Evolutionary conservation across 805 yeast genomes (phyloP).

Genomic region (Saccharomyces paradoxus): DNA sequence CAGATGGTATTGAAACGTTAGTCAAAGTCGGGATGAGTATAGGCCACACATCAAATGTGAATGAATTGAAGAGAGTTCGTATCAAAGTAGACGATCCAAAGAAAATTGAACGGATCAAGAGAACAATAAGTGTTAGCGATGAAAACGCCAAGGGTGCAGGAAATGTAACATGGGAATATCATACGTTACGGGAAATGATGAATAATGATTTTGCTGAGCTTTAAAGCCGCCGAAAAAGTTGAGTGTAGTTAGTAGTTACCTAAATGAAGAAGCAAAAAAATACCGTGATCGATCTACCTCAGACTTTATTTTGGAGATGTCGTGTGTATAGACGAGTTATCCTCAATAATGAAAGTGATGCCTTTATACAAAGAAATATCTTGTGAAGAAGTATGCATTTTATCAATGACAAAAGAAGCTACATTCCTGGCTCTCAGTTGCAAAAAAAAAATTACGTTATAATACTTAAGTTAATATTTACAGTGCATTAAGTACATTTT

Average conservation of each 20-base stretch:
- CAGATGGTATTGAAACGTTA: constrained; percentile 66
- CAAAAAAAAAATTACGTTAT: neutral
- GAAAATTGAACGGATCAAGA: constrained; percentile 23
- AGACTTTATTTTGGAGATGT: neutral
- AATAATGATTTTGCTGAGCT: constrained; percentile 1
- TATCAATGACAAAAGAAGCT: neutral
- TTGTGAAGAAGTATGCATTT: neutral
- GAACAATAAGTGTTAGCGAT: constrained; percentile 23
- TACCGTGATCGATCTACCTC: neutral
- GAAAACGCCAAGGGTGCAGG: constrained; percentile 14
- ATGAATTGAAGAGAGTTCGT: constrained; percentile 43
- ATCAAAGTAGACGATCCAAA: constrained; percentile 25
- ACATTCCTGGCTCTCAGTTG: neutral
- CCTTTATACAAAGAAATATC: neutral
- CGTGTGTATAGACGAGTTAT: neutral
- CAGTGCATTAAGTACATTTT: neutral
- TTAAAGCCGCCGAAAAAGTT: neutral
- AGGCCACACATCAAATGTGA: constrained; percentile 55
- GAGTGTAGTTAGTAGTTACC: neutral
- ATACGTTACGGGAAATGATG: constrained; percentile 13
- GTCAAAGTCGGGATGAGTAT: constrained; percentile 87
- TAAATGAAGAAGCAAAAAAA: constrained; percentile 1
- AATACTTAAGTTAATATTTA: neutral
- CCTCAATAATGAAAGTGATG: neutral
- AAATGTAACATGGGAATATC: constrained; percentile 25